Evolutionary conservation across 768 basidiomycete genomes (phyloP), one percentile per base, ranked within the genome.

Genomic region (Leccinum variicolor): DNA sequence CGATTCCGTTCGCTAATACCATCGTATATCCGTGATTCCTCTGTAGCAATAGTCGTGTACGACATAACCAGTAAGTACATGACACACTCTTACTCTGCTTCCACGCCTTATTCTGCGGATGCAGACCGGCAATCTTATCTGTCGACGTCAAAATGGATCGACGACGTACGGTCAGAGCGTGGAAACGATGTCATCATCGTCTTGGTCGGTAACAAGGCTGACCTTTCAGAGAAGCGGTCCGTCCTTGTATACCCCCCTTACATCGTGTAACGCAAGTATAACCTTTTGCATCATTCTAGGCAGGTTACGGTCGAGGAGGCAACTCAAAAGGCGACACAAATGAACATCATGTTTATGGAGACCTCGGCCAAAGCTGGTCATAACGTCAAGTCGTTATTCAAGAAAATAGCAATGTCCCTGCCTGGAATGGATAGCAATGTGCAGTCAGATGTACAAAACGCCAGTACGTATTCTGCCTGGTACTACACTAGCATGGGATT

Each of bases 241-340:
- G 86, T 77, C 31, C 34, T 46, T 6, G 11, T 39, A 25, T 53
- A 48, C 25, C 13, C 39, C 31, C 17, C 23, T 26, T 49, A 23
- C n/a, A n/a, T 56, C 34, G 46, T 15, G 39, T 41, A 29, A 25
- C 39, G 49, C 47, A 45, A 21, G 53, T 56, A 56, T 57, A 31
- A 62, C 39, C 36, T 52, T 50, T 55, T 60, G 56, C 47, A 39
- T 64, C 36, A n/a, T 53, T 55, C 33, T 66, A 99, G 96, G 56
- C 95, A 99, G 86, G 96, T 99, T n/a, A 98, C 96, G 8, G 80
- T 95, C 4, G 97, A 99, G 71, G 97, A 98, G 70, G 93, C 96
- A 11, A 96, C 95, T 25, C 84, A 87, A 47, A 94, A 94, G 69
- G 83, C 94, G 14, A 88, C 92, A 47, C 88, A 96, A 71, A 77